phyloP scores from a whole-genome alignment of 345 rosid species.

The Isatis tinctoria region DNA sequence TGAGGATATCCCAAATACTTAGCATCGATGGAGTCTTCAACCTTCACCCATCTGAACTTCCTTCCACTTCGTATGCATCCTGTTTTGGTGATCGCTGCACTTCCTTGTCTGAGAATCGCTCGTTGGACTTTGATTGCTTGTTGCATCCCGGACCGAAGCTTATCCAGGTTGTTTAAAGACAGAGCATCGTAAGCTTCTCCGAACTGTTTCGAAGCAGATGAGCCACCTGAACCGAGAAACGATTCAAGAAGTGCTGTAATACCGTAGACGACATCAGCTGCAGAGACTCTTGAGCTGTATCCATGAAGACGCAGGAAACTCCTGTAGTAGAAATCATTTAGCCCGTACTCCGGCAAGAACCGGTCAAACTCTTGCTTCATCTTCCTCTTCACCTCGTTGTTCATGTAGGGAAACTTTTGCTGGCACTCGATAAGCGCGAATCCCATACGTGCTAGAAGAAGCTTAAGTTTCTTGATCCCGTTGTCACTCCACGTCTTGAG shows the following conservation, averaged over 20 bases:
- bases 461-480: constrained; percentile 91
- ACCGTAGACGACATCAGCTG: constrained; percentile 95
- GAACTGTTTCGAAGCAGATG: constrained; percentile 87
- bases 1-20: constrained; percentile 88
- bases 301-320: constrained; percentile 87
- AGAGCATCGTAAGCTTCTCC: constrained; percentile 93
- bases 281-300: constrained; percentile 90
- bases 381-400: constrained; percentile 71
- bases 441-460: constrained; percentile 94
- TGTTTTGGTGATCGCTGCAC: constrained; percentile 75
- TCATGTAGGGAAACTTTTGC: constrained; percentile 97
- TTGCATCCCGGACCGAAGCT: constrained; percentile 78
- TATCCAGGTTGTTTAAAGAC: constrained; percentile 70
- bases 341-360: constrained; percentile 87
- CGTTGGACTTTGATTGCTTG: constrained; percentile 90
- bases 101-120: constrained; percentile 92
- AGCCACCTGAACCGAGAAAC: constrained; percentile 61
- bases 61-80: constrained; percentile 87
- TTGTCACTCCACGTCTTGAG: constrained; percentile 96
- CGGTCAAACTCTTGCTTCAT: constrained; percentile 89
- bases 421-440: constrained; percentile 92
- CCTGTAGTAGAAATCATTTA: constrained; percentile 76
- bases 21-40: constrained; percentile 73
- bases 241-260: constrained; percentile 97
- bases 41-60: constrained; percentile 95